A percentile compares a stretch with the other conserved stretches of the same genome.
Conservation (phyloP, 768 basidiomycete species). For the Tricholoma sp. region DNA sequence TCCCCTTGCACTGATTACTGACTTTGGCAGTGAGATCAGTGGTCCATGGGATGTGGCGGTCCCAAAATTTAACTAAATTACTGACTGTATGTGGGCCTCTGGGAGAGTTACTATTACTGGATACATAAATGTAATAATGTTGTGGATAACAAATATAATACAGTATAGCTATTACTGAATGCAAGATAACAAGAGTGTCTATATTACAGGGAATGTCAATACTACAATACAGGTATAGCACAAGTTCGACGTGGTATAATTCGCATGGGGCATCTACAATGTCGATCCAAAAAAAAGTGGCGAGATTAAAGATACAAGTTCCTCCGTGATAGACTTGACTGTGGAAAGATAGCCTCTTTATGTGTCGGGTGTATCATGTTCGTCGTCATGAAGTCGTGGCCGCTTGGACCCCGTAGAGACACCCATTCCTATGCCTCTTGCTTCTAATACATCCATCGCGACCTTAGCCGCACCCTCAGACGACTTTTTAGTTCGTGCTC, state of each 20-base stretch:
- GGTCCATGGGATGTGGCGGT: constrained; percentile 90
- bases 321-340: constrained; percentile 15
- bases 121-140: constrained; percentile 1
- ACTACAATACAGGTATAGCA: constrained; percentile 17
- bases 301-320: constrained; percentile 20
- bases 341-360: constrained; percentile 2
- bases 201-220: constrained; percentile 16
- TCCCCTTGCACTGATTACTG: constrained; percentile 5
- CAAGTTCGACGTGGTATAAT: constrained; percentile 12
- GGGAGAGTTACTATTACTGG: constrained; percentile 5
- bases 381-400: constrained; percentile 38
- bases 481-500: constrained; percentile 65
- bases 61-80: constrained; percentile 53
- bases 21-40: constrained; percentile 63
- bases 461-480: constrained; percentile 68
- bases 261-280: constrained; percentile 10
- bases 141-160: constrained; percentile 8
- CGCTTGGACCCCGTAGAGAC: constrained; percentile 14
- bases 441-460: constrained; percentile 77
- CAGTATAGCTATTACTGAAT: background rate
- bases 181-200: constrained; percentile 2
- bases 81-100: too few relatives aligned
- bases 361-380: constrained; percentile 27
- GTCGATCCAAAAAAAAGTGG: constrained; percentile 7
- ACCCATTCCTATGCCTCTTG: constrained; percentile 62